Evolutionary conservation across 2,329 filamentous ascomycete genomes (phyloP), one percentile per base, ranked within the genome.

Genomic region (Aschersonia sp.): DNA sequence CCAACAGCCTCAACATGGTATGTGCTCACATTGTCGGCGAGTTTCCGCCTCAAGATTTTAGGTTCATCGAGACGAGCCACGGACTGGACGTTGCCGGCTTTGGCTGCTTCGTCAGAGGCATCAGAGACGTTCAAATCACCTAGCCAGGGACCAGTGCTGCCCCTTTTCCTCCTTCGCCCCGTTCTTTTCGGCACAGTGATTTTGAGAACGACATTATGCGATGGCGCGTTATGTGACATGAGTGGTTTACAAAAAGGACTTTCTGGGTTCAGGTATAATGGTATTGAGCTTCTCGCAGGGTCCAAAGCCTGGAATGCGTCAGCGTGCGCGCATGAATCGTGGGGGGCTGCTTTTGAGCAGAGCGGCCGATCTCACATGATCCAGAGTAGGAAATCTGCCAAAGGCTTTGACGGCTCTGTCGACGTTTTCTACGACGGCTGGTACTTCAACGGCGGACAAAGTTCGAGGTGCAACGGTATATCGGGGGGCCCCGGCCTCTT

Each of bases 121-220:
- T 64, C 57, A 2, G 59, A 44, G 12, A 65, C 52, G 9, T 67
- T 58, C 4, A 64, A 38, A 46, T 70, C 65, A 3, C 71, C 71
- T 41, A 71, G 65, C 59, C 80, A 91, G 0, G 83, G 80, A 4
- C 73, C 82, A 48, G 81, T 62, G 4, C 79, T 80, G n/a, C 87
- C 89, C 55, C 82, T 74, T 67, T 89, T 95, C 50, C 89, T 78
- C 65, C 85, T 94, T 51, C 88, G 78, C 3, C 89, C 89, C 2
- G 89, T 96, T 48, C 87, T 74, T 62, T 82, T 92, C 0, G 92
- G 91, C 1, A 97, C 79, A 0, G 84, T 89, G 48, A 98, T 74
- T 61, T 89, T 89, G 47, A 98, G 72, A 28, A 97, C 73, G 28
- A 97, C 69, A 59, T 96, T 94, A 59, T 89, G 86, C 7, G 87